Evolutionary conservation across 108 stramenopile genomes (phyloP).

Genomic region (Skeletonema tropicum): DNA sequence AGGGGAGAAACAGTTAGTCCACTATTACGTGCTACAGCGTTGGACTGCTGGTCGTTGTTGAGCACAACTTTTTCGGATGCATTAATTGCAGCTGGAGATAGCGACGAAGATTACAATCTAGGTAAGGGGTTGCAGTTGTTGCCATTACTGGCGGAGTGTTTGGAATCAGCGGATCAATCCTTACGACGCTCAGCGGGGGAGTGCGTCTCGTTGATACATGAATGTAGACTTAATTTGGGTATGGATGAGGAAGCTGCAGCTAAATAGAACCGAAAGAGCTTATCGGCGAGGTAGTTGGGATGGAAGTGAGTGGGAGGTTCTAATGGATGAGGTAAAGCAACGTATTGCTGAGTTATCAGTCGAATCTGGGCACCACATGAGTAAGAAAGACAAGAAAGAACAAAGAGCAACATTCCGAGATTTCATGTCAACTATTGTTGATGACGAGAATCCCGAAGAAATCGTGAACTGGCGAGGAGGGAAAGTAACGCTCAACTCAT

Average conservation of each 20-base stretch:
- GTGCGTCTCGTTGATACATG: slow-evolving; percentile 80
- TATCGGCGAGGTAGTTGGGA: slow-evolving; percentile 81
- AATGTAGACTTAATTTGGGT: slow-evolving; percentile 70
- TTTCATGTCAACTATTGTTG: slow-evolving; percentile 76
- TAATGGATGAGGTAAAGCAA: slow-evolving; percentile 79
- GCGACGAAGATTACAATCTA: slow-evolving; percentile 19
- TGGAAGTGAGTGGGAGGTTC: slow-evolving; percentile 78
- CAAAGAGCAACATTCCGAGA: slow-evolving; percentile 85
- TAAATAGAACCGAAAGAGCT: slow-evolving; percentile 59
- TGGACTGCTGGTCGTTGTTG: slow-evolving; percentile 85
- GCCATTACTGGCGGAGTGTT: slow-evolving; percentile 56
- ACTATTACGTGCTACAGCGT: slow-evolving; percentile 64
- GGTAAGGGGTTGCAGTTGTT: slow-evolving; percentile 74
- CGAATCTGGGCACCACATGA: slow-evolving; percentile 75
- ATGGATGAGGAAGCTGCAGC: slow-evolving; percentile 47
- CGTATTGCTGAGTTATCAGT: slow-evolving; percentile 71
- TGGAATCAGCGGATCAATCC: slow-evolving; percentile 56
- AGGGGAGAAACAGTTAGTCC: slow-evolving; percentile 61
- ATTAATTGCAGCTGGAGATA: slow-evolving; percentile 64
- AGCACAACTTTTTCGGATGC: slow-evolving; percentile 64
- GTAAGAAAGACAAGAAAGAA: slow-evolving; percentile 83
- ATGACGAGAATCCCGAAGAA: slow-evolving; percentile 71
- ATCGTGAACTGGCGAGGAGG: slow-evolving; percentile 72
- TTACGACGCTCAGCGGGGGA: slow-evolving; percentile 78
- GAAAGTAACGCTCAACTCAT: slow-evolving; percentile 59